Base-by-base conservation (phyloP, 805 yeast species). In the Wickerhamiella nectarea region DNA sequence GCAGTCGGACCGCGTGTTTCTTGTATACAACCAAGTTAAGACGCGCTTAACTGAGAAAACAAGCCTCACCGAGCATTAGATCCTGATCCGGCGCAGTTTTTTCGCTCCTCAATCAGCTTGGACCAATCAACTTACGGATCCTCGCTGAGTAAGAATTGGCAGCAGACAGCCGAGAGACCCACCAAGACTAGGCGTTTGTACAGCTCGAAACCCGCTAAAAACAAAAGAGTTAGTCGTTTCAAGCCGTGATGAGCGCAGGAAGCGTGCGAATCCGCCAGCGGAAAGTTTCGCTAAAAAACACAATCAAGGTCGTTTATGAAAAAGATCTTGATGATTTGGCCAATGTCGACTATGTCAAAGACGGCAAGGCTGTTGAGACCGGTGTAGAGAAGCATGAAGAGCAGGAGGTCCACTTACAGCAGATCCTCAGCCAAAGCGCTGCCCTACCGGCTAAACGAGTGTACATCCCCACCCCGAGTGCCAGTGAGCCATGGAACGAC, bases 331-430 rank as follows among this genome's bases (percentile, higher is more conserved):
- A 94, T 1, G 81, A 81, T 50, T 59, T 78, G 36, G 95, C 86
- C 49, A 73, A 77, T 20, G 10, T 40, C 15, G 82, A 76, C 44
- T 81, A 75, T 34, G 94, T 81, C 59, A 75, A 97, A 35, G 95
- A 89, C 50, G 64, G 83, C 24, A 85, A 84, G 55, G 84, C 85
- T 48, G 74, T 91, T 36, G 98, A 91, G 56, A 89, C 97, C 6
- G 98, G 98, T 63, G 98, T 91, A 34, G 98, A 91, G 57, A 91
- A 91, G 60, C 85, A 82, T 52, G 98, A 91, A 62, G 98, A 91
- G 62, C 94, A 85, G 50, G 98, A 91, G 61, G 91, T 83, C 34
- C 98, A 91, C 72, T 69, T 91, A 49, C 94, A 89, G 60, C 84
- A 80, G 50, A 95, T 87, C 40, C 79, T 91, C 51, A 77, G 78